These are phyloP conservation scores for Spatholobus suberectus DNA, from an alignment of 306 rosid genomes.

Conservation along the genomic window DNA sequence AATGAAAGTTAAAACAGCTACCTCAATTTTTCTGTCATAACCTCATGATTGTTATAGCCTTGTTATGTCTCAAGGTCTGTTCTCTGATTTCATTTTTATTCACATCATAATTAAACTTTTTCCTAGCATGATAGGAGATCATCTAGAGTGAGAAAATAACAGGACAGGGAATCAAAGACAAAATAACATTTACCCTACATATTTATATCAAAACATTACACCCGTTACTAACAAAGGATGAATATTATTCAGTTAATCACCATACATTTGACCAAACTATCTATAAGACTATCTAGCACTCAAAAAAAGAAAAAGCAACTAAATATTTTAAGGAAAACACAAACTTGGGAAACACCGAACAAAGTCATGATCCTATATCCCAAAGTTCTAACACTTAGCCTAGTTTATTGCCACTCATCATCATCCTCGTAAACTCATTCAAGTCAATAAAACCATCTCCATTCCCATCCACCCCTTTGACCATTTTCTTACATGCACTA, in stretches of 20 bases:
- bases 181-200: neutral
- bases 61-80: neutral
- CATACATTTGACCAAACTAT: neutral
- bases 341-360: slow-evolving; percentile 15
- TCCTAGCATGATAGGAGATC: neutral
- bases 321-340: slow-evolving; percentile 8
- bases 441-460: slow-evolving; percentile 82
- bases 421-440: slow-evolving; percentile 73
- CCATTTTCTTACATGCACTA: slow-evolving; percentile 68
- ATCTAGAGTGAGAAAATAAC: neutral
- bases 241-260: neutral
- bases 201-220: slow-evolving; percentile 8
- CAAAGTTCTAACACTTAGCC: neutral
- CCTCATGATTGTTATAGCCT: neutral
- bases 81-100: neutral
- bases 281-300: neutral
- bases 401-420: slow-evolving; percentile 57
- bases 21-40: neutral
- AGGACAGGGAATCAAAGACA: neutral
- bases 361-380: neutral
- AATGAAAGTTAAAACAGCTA: neutral
- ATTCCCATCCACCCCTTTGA: slow-evolving; percentile 68
- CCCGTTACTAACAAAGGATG: neutral
- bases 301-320: neutral
- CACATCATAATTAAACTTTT: neutral